Evolutionary conservation across 2,329 filamentous ascomycete species (phyloP), one percentile per base, ranked within the genome.

Genomic region (Lasiodiplodia hormozganensis): DNA sequence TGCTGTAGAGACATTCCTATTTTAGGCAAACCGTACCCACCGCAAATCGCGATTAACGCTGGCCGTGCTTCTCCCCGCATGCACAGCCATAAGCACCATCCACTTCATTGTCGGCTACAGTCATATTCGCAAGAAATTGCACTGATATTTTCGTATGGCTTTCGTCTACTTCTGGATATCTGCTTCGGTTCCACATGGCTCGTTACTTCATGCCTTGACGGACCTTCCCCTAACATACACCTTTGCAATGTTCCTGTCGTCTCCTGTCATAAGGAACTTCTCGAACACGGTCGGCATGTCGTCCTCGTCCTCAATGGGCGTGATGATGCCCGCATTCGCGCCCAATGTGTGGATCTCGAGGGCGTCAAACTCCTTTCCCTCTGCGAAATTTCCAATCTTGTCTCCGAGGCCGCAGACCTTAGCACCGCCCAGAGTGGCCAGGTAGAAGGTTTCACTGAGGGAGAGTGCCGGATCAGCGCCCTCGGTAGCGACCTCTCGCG

Each of bases 211-310:
- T 47, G 49, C 57, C 67, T 68, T 68, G 12, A 68, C 67, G 10
- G 57, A 62, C 57, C 67, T 25, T 5, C 67, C 67, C 52, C 49
- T 56, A 36, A 68, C 67, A 16, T 68, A 89, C 0, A 90, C 88
- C 23, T 81, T 74, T 0, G 75, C 73, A 64, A 90, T 87, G 71
- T 90, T 90, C 4, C 88, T 80, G 73, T 90, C 88, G 73, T 90
- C 88, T 0, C 87, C 88, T 2, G 87, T 89, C 86, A 90, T 89
- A 36, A 90, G 72, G 69, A 88, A 90, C 79, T 90, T 90, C 67
- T 90, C 87, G 69, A 89, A 86, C 21, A 88, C 78, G 0, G 78
- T 83, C 58, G 76, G 73, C 0, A 78, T 51, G 0, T 77, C 77
- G 62, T 90, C 87, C 0, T 77, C 78, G 0, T 85, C 82, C 70